Evolutionary conservation across 2,329 filamentous ascomycete genomes (phyloP).

Genomic region (Truncatella angustata): DNA sequence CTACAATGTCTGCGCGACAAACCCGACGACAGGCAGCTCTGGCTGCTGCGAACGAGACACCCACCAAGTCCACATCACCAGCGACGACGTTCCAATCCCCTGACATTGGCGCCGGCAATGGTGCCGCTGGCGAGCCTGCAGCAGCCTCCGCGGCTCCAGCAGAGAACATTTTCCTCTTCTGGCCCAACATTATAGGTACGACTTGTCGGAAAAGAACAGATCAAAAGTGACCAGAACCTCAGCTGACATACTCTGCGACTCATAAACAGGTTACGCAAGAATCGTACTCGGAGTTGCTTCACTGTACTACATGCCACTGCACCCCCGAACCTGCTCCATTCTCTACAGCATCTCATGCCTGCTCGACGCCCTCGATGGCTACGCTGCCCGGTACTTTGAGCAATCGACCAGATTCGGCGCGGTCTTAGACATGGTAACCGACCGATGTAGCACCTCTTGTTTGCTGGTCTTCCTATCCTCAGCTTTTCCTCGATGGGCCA

Average conservation of each 20-base stretch:
- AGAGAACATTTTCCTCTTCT: conserved; percentile 82
- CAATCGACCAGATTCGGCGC: conserved; percentile 96
- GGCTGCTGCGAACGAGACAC: conserved; percentile 20
- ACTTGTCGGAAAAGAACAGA: background rate
- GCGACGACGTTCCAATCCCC: too few relatives aligned
- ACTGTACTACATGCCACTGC: conserved; percentile 98
- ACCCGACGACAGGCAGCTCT: conserved; percentile 37
- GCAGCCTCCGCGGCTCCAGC: conserved; percentile 35
- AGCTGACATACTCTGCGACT: background rate
- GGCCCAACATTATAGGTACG: conserved; percentile 78
- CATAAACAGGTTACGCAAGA: conserved; percentile 64
- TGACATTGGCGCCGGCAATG: conserved; percentile 16
- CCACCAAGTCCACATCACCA: conserved; percentile 25
- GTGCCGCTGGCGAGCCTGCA: conserved; percentile 13
- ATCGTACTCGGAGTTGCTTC: conserved; percentile 84
- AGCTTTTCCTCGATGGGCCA: conserved; percentile 90
- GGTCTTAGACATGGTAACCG: conserved; percentile 98
- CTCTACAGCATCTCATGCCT: conserved; percentile 93
- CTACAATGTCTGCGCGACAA: conserved; percentile 37
- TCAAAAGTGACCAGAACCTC: background rate
- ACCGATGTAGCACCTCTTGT: conserved; percentile 94
- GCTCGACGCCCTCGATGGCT: conserved; percentile 91
- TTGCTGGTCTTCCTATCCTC: conserved; percentile 91
- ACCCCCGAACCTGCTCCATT: conserved; percentile 90
- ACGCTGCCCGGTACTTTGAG: conserved; percentile 83